phyloP scores from a whole-genome alignment of 2,329 filamentous ascomycete genomes.

The Aureobasidium sp. region DNA sequence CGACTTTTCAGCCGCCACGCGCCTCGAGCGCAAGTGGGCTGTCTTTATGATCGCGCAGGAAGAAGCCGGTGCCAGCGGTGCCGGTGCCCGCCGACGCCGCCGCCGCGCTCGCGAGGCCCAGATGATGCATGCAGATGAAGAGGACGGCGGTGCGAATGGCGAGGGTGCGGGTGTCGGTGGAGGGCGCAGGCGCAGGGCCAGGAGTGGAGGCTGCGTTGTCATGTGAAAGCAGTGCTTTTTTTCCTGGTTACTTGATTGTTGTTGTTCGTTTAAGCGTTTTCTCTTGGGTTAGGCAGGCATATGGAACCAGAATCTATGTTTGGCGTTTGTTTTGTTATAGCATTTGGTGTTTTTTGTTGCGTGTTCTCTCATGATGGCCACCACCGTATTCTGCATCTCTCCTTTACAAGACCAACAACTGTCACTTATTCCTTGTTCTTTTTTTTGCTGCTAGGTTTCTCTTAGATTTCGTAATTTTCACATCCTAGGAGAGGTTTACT shows the following conservation, averaged over 20 bases:
- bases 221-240: conserved; percentile 36
- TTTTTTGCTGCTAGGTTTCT: too few species aligned
- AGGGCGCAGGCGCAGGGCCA: conserved; percentile 36
- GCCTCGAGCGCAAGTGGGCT: conserved; percentile 86
- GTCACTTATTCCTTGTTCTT: too few species aligned
- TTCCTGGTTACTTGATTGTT: background rate
- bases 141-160: conserved; percentile 46
- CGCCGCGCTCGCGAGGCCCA: conserved; percentile 75
- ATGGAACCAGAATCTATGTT: too few species aligned
- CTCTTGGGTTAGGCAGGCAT: background rate
- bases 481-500: too few species aligned
- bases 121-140: conserved; percentile 69
- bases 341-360: too few species aligned
- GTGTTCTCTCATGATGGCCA: too few species aligned
- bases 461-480: too few species aligned
- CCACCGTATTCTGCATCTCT: too few species aligned
- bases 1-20: conserved; percentile 61
- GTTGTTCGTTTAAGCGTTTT: background rate
- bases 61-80: conserved; percentile 63
- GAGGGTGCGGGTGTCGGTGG: conserved; percentile 19
- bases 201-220: conserved; percentile 40
- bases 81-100: conserved; percentile 58
- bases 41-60: conserved; percentile 90
- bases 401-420: too few species aligned
- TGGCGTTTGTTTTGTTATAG: too few species aligned